Conservation (phyloP, 2,329 filamentous ascomycete genomes). For the Cytospora paraplurivora region DNA sequence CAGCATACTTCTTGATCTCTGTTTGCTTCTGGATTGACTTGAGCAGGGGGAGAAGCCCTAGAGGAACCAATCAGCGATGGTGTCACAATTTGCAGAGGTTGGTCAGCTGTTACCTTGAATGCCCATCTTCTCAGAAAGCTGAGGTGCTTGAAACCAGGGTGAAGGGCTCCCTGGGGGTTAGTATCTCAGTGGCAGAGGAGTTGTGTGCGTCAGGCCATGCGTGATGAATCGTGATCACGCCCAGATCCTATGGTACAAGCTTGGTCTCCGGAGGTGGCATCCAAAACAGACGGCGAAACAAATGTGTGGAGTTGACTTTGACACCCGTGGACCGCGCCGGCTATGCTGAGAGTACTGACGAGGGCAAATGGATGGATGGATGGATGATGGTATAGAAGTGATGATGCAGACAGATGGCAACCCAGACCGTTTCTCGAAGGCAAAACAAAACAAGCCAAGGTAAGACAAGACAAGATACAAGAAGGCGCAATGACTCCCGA, state of each 20-base stretch:
- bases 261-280: not conserved
- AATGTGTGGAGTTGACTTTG: not conserved
- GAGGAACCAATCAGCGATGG: not conserved
- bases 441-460: not conserved
- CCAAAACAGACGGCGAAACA: not conserved
- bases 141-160: not conserved
- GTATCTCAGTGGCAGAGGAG: not conserved
- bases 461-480: not conserved
- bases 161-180: not conserved
- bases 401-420: not conserved
- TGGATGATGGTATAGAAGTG: not conserved
- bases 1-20: constrained; percentile 82
- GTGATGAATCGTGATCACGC: not conserved
- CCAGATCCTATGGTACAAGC: not conserved
- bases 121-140: constrained; percentile 28
- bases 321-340: too few relatives aligned
- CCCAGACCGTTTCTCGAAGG: not conserved
- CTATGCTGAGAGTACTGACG: not conserved
- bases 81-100: not conserved
- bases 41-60: constrained; percentile 84
- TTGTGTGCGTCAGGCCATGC: constrained; percentile 12
- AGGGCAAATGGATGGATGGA: not conserved
- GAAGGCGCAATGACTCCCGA: not conserved
- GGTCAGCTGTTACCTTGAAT: constrained; percentile 34
- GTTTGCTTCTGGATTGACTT: constrained; percentile 94